Conservation (phyloP, 768 basidiomycete genomes). For the Mycena capillaripes region DNA sequence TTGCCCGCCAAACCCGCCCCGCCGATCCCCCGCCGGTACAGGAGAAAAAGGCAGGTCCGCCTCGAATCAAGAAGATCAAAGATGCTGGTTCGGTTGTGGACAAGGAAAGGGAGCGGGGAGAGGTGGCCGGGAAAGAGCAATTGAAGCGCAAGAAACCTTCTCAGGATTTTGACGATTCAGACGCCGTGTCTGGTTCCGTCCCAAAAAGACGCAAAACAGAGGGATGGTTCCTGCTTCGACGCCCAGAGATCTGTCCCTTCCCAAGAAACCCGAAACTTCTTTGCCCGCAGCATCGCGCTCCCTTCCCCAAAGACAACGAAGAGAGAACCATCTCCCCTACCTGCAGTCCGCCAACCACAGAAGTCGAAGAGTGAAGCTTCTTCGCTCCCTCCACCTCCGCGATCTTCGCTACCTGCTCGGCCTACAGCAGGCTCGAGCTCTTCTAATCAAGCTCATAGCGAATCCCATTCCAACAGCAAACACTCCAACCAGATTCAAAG, state of each 20-base stretch:
- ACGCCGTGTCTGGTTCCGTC: constrained; percentile 37
- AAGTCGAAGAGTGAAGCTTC: constrained; percentile 40
- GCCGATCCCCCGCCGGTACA: constrained; percentile 41
- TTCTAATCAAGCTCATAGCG: constrained; percentile 3
- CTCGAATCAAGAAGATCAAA: constrained; percentile 31
- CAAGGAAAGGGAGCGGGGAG: constrained; percentile 22
- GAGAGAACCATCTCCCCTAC: constrained; percentile 36
- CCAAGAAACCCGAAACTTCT: constrained; percentile 54
- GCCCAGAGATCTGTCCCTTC: constrained; percentile 45
- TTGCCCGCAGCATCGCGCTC: constrained; percentile 10
- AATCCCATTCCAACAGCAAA: constrained; percentile 44
- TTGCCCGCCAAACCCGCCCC: constrained; percentile 52
- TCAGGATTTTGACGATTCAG: constrained; percentile 50
- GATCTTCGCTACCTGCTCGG: constrained; percentile 28
- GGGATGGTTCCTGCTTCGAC: constrained; percentile 34
- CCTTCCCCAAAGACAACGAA: constrained; percentile 41
- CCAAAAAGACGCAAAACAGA: constrained; percentile 63
- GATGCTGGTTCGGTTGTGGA: constrained; percentile 8
- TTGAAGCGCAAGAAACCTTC: constrained; percentile 58
- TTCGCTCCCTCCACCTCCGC: constrained; percentile 17
- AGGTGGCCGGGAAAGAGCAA: constrained; percentile 16
- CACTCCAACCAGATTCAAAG: constrained; percentile 17
- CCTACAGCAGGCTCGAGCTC: constrained; percentile 23
- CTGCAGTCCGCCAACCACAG: constrained; percentile 29
- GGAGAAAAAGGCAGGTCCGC: constrained; percentile 42